Base-by-base conservation (phyloP, 352 stramenopile genomes). In the Bremia lactucae region DNA sequence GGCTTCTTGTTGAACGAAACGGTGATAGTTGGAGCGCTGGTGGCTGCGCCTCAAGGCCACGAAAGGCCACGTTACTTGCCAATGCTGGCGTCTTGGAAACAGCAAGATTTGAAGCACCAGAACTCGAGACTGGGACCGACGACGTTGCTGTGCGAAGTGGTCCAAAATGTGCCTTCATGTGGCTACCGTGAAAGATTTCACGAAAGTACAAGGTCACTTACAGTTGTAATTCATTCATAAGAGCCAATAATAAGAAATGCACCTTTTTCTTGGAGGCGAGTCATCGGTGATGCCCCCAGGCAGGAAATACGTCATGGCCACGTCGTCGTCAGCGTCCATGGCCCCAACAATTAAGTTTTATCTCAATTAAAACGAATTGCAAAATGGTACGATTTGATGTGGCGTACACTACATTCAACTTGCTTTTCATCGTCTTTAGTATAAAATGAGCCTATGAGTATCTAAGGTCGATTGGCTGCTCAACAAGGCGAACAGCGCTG, bases 251-350 rank as follows among this genome's bases (percentile, higher is more conserved):
- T n/a, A n/a, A 7, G 4, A 36, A 5, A 56, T 53, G 46, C 40
- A 86, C 72, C 55, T 83, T 16, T 64, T 59, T 57, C 81, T 85
- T 19, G 72, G 79, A 11, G 74, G 74, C 28, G 75, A 88, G 53
- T 92, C 79, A 36, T 89, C 76, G 8, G 76, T 60, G 53, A 92
- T 92, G 43, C 76, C 79, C 31, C 83, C 72, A n/a, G 76, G 79
- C 28, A 92, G 59, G 52, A 92, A 92, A 46, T 92, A 92, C 46
- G 72, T 45, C 72, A 87, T 75, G 31, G 55, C 55, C 36, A 57
- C 52, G 22, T 87, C 75, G 18, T 77, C 75, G 42, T 84, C 75
- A 22, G 41, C 62, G 51, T 77, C 45, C 55, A 71, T 67, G 15
- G 31, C 28, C n/a, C n/a, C n/a, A n/a, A n/a, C n/a, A n/a, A n/a